Base-by-base conservation (phyloP, 1,139 yeast genomes). In the Geotrichum aggregatum region DNA sequence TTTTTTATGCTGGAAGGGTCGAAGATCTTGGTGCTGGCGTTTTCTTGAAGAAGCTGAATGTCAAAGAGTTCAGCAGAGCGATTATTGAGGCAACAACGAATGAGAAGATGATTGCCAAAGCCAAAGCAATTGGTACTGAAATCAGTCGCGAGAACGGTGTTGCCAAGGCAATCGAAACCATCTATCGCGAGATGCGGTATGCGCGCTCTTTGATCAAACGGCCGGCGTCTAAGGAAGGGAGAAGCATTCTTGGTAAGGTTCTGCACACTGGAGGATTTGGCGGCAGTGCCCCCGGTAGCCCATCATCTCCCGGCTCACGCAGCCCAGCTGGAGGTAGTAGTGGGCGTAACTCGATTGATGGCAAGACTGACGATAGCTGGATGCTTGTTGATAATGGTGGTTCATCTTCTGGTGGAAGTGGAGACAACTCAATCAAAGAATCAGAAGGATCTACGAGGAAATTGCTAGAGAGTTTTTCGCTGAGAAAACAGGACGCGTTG, bases 21-120 rank as follows among this genome's bases (percentile, higher is more conserved):
- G 96, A 88, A 62, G 97, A 89, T 58, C 73, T 87, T 49, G 96
- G 96, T 0, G 94, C 80, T n/a, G 98, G 98, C 3, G 61, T 89
- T 6, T 77, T 79, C 1, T 69, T 91, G 57, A 79, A 76, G 65
- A 83, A 85, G 61, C 75, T 91, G 61, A 87, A 85, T 56, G 76
- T 78, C 22, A 76, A 76, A 54, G 73, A 81, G 0, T 72, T 91
- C 54, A 70, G 84, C 2, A 78, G 79, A 55, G 96, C 96, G 0
- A 68, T 91, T 46, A 75, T 72, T 58, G 81, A 80, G 45, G 91
- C 80, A 0, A 82, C 91, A 1, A 77, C 82, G 1, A 85, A 87
- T 62, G 71, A 76, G 45, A 77, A 84, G 55, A 82, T 87, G 61
- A 80, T 79, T 21, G 79, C 79, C 40, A 83, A 78, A 61, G 95